Evolutionary conservation across 768 basidiomycete species (phyloP).

Genomic region (Phaffia tasmanica): DNA sequence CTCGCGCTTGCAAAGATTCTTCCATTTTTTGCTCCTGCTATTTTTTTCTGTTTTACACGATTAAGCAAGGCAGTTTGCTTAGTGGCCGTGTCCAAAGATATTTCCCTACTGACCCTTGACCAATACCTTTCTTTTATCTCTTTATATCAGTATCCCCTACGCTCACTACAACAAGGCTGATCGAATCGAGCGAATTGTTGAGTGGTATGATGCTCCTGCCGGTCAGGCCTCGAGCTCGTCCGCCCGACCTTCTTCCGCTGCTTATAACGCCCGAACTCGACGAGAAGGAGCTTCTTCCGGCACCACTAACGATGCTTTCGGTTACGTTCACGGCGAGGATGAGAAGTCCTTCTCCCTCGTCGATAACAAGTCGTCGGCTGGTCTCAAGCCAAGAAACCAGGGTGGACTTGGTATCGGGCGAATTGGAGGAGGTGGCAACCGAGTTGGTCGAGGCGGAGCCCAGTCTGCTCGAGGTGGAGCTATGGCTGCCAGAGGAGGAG

Average conservation of each 20-base stretch:
- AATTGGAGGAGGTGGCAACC: conserved; percentile 16
- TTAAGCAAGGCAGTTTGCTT: no score
- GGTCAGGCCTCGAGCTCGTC: background rate
- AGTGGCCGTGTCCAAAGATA: no score
- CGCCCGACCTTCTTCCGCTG: conserved; percentile 1
- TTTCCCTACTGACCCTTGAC: background rate
- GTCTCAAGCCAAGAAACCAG: conserved; percentile 29
- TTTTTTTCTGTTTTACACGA: background rate
- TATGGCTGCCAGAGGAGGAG: conserved; percentile 30
- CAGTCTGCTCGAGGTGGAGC: conserved; percentile 31
- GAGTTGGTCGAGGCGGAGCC: conserved; percentile 39
- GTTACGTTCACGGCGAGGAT: conserved; percentile 96
- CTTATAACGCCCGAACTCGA: conserved; percentile 10
- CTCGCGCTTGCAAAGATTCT: background rate
- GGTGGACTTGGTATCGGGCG: conserved; percentile 26
- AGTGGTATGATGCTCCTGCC: conserved; percentile 65
- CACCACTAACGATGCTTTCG: conserved; percentile 57
- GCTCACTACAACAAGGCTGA: conserved; percentile 98
- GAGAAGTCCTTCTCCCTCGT: conserved; percentile 94
- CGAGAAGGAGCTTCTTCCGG: conserved; percentile 54
- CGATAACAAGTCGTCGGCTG: conserved; percentile 50
- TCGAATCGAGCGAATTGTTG: conserved; percentile 92
- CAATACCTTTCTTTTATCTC: background rate
- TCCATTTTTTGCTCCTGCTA: background rate
- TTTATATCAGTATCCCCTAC: conserved; percentile 60